Evolutionary conservation across 257 asterid genomes (phyloP), one percentile per base, ranked within the genome.

Genomic region (Leptodermis oblonga): DNA sequence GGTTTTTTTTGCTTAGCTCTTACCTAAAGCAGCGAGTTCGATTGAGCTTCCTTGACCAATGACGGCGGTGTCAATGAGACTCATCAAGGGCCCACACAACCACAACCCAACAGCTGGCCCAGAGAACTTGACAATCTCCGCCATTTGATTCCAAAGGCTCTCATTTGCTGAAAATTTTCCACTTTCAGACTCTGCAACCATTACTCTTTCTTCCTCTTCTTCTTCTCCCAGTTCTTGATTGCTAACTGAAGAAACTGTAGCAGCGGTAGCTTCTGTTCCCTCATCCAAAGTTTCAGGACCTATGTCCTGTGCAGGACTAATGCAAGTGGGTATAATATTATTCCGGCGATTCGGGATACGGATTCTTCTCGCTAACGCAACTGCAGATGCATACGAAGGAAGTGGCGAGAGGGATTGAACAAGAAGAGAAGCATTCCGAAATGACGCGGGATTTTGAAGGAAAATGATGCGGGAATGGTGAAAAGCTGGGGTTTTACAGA

Each of bases 11-110:
- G 30, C 62, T 1, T 33, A 34, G 46, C 20, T 46, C 43, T 31
- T 70, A 90, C 98, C 98, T 80, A 93, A 74, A 78, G 98, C 98
- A 63, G 98, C 98, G 58, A 93, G 96, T 76, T 93, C 96, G 67
- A 85, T 70, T 74, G 97, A 90, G 79, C 97, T 93, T 63, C 89
- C 88, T 80, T 93, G 98, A 25, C 97, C 98, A 76, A 93, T 81
- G 71, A 93, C 94, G 31, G 94, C 96, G 37, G 98, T 93, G 70
- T 90, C 98, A 61, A 93, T 93, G 60, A 93, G 88, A 83, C 98
- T 90, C 98, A 90, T 93, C 65, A 93, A 76, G 48, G 97, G 98
- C 25, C 94, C 95, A 71, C 97, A 90, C 71, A 90, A 63, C 98
- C 98, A 93, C 23, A 93, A 78, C 62, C 98, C 98, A 4, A 83